phyloP scores from a whole-genome alignment of 768 basidiomycete genomes.

The Panaeolus papilionaceus region DNA sequence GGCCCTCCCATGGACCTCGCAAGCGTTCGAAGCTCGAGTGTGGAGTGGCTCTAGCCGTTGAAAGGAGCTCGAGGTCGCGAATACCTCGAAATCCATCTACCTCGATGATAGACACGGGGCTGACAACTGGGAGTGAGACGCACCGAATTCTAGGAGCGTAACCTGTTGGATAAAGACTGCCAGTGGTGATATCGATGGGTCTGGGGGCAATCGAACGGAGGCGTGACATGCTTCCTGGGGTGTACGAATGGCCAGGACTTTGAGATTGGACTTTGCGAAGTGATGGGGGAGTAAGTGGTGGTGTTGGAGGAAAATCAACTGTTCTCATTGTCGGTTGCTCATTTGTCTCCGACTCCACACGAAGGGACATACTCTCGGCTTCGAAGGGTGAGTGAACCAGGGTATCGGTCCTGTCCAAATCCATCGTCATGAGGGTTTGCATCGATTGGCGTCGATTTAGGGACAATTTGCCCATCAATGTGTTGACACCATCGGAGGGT shows the following conservation, averaged over 20 bases:
- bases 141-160: background rate
- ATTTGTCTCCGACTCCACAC: background rate
- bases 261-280: background rate
- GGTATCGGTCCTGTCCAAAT: background rate
- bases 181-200: background rate
- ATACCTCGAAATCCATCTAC: background rate
- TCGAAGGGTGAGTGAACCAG: background rate
- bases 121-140: background rate
- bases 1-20: background rate
- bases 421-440: background rate
- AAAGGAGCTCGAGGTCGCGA: background rate
- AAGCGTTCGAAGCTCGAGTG: background rate
- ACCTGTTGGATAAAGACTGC: background rate
- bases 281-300: background rate
- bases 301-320: background rate
- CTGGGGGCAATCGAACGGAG: slow-evolving; percentile 1
- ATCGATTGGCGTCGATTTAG: background rate
- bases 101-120: background rate
- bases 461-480: background rate
- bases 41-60: background rate
- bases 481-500: background rate
- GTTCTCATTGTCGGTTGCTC: background rate
- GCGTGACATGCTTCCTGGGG: background rate
- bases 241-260: background rate
- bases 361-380: background rate